Base-by-base conservation (phyloP, 208 protist species). In the Trypanosoma mega region DNA sequence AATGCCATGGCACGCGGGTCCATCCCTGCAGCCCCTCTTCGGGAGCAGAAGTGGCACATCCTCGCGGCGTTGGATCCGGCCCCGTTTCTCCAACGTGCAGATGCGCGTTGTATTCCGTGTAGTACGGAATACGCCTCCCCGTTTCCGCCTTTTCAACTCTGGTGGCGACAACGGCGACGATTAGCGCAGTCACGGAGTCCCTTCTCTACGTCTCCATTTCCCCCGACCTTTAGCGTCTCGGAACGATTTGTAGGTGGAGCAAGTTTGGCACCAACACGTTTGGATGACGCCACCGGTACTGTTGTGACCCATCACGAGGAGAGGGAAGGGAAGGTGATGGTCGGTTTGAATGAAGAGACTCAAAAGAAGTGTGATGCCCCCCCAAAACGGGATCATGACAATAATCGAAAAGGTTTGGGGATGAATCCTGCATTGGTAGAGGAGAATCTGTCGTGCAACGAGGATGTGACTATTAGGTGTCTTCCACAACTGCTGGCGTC, bases 91-190 rank as follows among this genome's bases (percentile, higher is more conserved):
- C 61, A 67, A 39, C n/a, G 6, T 7, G 61, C 24, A 18, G 36
- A 26, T 33, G 49, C 36, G 23, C 24, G 30, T 5, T 46, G 14
- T 39, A 60, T 57, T 36, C 61, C 61, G 1, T 3, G 18, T 18
- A 49, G 58, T 24, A 59, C 61, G 3, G 61, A 67, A 3, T 67
- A 58, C 23, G 61, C 49, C 4, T 57, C 52, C 0, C 20, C 39
- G 2, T 67, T 60, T 45, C 18, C 49, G 27, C 61, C 61, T n/a
- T 67, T 67, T 67, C 61, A 49, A 14, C 33, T 24, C 49, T 67
- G 61, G 61, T 67, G 61, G 61, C 14, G 21, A n/a, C 21, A 64
- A 21, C 23, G 24, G 37, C 18, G 14, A 14, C 9, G 26, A n/a
- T n/a, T 39, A 12, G 34, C 34, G 12, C 43, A 16, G 43, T 29